Conservation (phyloP, 73 alveolate genomes). For the Paramecium octaurelia region DNA sequence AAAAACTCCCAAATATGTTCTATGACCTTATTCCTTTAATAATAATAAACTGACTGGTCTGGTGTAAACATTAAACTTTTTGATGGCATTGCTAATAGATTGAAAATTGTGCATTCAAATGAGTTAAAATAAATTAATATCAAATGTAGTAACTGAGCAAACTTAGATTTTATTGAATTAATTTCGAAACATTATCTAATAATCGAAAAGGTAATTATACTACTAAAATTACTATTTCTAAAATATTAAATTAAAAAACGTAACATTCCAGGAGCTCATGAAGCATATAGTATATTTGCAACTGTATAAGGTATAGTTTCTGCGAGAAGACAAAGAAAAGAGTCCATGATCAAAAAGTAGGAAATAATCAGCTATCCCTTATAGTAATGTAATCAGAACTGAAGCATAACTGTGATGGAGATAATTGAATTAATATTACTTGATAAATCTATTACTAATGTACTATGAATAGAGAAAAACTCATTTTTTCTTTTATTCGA, state of each 20-base stretch:
- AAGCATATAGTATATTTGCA: neutral
- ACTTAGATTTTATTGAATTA: neutral
- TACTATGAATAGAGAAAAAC: constrained; percentile 6
- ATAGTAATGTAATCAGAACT: neutral
- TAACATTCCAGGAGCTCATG: neutral
- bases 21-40: neutral
- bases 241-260: neutral
- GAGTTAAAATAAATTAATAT: neutral
- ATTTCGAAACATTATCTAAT: neutral
- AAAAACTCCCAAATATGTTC: neutral
- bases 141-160: neutral
- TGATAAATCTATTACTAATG: constrained; percentile 8
- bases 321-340: neutral
- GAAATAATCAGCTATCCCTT: neutral
- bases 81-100: neutral
- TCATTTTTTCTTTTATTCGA: constrained; percentile 66
- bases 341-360: neutral
- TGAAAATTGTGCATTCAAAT: neutral
- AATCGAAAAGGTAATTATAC: neutral
- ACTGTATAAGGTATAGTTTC: neutral
- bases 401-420: neutral
- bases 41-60: neutral
- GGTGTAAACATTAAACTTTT: neutral
- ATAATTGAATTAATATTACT: neutral
- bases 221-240: neutral